phyloP scores from a whole-genome alignment of 805 yeast genomes.

The Kazachstania psychrophila region DNA sequence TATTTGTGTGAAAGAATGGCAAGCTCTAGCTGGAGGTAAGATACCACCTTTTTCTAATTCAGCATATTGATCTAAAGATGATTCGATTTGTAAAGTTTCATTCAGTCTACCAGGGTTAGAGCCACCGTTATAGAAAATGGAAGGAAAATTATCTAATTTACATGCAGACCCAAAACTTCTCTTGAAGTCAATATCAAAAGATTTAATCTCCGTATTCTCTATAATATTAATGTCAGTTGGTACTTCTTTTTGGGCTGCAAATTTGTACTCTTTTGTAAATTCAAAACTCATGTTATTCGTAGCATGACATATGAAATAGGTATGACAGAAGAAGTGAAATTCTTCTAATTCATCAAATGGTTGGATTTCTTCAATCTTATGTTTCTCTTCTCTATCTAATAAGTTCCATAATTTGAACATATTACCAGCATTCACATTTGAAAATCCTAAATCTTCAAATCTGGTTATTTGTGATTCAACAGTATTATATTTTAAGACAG shows the following conservation, averaged over 20 bases:
- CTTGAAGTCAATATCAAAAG: constrained; percentile 4
- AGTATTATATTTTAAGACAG: constrained; percentile 50
- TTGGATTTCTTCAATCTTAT: constrained; percentile 42
- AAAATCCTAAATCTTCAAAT: constrained; percentile 40
- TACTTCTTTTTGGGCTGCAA: not conserved
- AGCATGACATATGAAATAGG: constrained; percentile 61
- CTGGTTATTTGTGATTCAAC: constrained; percentile 41
- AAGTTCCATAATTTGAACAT: constrained; percentile 53
- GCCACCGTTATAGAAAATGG: constrained; percentile 32
- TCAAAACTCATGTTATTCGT: constrained; percentile 30
- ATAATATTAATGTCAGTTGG: not conserved
- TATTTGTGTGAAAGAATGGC: constrained; percentile 43
- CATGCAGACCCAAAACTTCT: constrained; percentile 25
- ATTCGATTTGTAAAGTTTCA: constrained; percentile 10
- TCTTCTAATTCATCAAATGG: constrained; percentile 82
- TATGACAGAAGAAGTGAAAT: constrained; percentile 65
- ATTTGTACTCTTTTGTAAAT: constrained; percentile 6
- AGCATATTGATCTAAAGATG: not conserved
- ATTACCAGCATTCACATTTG: constrained; percentile 41
- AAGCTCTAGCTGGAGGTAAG: constrained; percentile 38
- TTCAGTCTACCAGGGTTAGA: constrained; percentile 24
- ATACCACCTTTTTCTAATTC: constrained; percentile 6
- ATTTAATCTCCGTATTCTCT: not conserved
- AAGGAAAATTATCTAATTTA: constrained; percentile 3
- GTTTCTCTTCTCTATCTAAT: constrained; percentile 33